Evolutionary conservation across 805 yeast genomes (phyloP).

Genomic region (Schwanniomyces yamadae): DNA sequence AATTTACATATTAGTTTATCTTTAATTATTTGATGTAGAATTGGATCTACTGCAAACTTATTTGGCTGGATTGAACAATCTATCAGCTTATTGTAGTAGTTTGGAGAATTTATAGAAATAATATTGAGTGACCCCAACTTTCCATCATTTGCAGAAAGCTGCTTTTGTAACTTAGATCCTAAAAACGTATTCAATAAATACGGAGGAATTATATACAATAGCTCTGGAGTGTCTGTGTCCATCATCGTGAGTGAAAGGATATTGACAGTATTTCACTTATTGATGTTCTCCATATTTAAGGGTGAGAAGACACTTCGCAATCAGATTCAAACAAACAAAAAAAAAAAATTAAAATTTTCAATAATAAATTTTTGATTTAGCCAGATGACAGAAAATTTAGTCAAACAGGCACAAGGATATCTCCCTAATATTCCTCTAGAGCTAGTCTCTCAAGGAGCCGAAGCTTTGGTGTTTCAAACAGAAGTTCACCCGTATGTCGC

Average conservation of each 20-base stretch:
- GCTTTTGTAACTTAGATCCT: constrained; percentile 32
- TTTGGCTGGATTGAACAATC: constrained; percentile 6
- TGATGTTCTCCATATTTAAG: no score
- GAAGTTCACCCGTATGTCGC: constrained; percentile 62
- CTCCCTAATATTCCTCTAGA: constrained; percentile 51
- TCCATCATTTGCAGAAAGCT: constrained; percentile 20
- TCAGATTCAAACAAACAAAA: not conserved
- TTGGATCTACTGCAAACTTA: constrained; percentile 29
- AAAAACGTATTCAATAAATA: constrained; percentile 38
- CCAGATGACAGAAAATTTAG: constrained; percentile 54
- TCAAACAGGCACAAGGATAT: constrained; percentile 41
- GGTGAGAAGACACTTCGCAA: no score
- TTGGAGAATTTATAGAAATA: constrained; percentile 24
- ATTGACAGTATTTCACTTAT: no score
- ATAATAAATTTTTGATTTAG: not conserved
- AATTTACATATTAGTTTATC: constrained; percentile 35
- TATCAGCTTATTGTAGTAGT: constrained; percentile 18
- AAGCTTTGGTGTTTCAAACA: constrained; percentile 73
- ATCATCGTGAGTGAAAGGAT: no score
- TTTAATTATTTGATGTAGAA: constrained; percentile 29
- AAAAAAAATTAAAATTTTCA: not conserved
- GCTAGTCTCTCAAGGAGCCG: constrained; percentile 85
- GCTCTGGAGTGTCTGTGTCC: constrained; percentile 14
- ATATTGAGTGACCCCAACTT: constrained; percentile 27
- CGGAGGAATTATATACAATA: constrained; percentile 41